Evolutionary conservation across 2,329 filamentous ascomycete genomes (phyloP), one percentile per base, ranked within the genome.

Genomic region (Coleophoma eucalyptorum): DNA sequence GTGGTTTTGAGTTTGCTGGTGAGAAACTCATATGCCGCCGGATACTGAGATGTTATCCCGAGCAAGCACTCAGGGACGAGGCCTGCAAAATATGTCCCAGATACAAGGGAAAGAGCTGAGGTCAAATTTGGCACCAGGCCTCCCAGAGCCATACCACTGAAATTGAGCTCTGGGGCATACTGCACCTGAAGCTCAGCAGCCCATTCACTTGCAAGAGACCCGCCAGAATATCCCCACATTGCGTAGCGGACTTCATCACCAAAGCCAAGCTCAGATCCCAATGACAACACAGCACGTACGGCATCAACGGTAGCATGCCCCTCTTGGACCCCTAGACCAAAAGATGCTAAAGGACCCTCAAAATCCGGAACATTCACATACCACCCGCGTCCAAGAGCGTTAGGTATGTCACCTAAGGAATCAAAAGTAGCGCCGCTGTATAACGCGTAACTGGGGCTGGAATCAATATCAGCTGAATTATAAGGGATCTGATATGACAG

Each of bases 181-280:
- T 66, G 64, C 1, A 68, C 65, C 41, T 78, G 76, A 19, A 81
- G 60, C 46, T 81, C 77, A 15, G 75, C 72, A 0, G 79, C 79
- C 68, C 72, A 78, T 31, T 75, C 76, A 3, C 67, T 74, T 0
- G 78, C 77, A 16, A 81, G 54, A 2, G 72, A 72, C 4, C 79
- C 79, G 3, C 80, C 80, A 0, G 75, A 79, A 58, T 81, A 83
- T 0, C 80, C 80, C 76, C 77, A 81, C 49, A 80, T 37, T 21
- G 48, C 51, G 33, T 48, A 50, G 3, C 38, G 19, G 5, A 46
- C 35, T 20, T 46, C n/a, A n/a, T n/a, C n/a, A n/a, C n/a, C 19
- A 5, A 20, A 16, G 2, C 42, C 38, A 20, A 55, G 19, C 7
- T 49, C 19, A 26, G 40, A 21, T 5, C n/a, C n/a, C 12, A 44